Evolutionary conservation across 2,329 filamentous ascomycete genomes (phyloP).

Genomic region (Scedosporium aurantiacum): DNA sequence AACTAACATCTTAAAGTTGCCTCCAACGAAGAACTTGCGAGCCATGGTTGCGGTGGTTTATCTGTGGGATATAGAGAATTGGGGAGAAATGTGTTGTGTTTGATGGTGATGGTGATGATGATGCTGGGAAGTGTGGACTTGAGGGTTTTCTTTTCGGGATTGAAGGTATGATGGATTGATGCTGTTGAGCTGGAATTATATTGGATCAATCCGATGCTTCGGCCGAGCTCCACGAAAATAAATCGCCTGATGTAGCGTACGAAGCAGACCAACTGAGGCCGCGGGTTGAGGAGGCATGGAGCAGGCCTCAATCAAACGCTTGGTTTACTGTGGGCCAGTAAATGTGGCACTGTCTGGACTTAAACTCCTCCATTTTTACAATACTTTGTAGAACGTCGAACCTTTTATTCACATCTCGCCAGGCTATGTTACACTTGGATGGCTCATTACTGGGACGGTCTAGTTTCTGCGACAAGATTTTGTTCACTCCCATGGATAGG

Average conservation of each 20-base stretch:
- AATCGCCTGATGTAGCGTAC: conserved; percentile 4
- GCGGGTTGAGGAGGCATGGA: not conserved
- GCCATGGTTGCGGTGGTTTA: conserved; percentile 50
- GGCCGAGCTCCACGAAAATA: conserved; percentile 5
- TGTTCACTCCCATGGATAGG: too few relatives aligned
- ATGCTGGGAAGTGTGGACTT: not conserved
- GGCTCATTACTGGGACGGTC: too few relatives aligned
- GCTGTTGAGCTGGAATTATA: not conserved
- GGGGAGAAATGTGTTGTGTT: not conserved
- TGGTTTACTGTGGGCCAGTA: not conserved
- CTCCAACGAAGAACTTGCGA: conserved; percentile 95
- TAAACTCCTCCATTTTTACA: too few relatives aligned
- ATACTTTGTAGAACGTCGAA: too few relatives aligned
- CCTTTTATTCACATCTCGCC: too few relatives aligned
- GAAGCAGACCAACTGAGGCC: not conserved
- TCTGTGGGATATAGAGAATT: not conserved
- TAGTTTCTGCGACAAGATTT: too few relatives aligned
- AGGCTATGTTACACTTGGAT: too few relatives aligned
- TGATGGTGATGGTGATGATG: not conserved
- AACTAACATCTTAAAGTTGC: conserved; percentile 97
- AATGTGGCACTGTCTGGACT: too few relatives aligned
- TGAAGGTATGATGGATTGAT: not conserved
- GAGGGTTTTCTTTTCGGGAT: not conserved
- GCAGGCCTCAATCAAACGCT: not conserved
- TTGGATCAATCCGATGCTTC: not conserved